Conservation (phyloP, 2,329 filamentous ascomycete species). For the Elsinoe ampelina region DNA sequence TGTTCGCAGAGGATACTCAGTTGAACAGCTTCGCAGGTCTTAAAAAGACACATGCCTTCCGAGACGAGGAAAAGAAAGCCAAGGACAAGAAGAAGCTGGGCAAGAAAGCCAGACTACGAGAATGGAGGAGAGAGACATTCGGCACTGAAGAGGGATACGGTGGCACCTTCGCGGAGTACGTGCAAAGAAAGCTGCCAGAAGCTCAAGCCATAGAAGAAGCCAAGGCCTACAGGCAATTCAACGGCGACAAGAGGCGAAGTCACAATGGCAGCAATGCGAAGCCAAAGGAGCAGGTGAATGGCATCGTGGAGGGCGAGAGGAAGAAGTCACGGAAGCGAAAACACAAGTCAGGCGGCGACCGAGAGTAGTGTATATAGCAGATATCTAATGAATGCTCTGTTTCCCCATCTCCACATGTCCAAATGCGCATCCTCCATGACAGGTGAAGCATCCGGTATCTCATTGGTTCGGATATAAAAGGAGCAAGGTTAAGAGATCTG, state of each 20-base stretch:
- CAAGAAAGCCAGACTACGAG: slow-evolving; percentile 81
- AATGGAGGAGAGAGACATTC: slow-evolving; percentile 71
- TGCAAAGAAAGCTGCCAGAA: slow-evolving; percentile 20
- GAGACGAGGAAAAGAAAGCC: slow-evolving; percentile 79
- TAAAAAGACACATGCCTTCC: slow-evolving; percentile 88
- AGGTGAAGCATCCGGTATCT: background rate
- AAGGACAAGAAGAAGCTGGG: slow-evolving; percentile 80
- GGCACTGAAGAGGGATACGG: slow-evolving; percentile 47
- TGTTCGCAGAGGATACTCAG: slow-evolving; percentile 75
- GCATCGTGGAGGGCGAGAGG: slow-evolving; percentile 2
- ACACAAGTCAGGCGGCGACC: background rate
- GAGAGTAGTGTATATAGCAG: background rate
- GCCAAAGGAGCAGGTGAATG: background rate
- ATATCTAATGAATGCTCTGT: background rate
- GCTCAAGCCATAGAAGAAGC: slow-evolving; percentile 20
- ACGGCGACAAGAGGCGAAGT: background rate
- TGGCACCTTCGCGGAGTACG: slow-evolving; percentile 32
- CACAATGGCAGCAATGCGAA: background rate
- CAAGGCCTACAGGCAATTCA: background rate
- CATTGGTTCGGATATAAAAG: background rate
- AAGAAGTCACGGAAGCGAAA: slow-evolving; percentile 8
- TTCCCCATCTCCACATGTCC: background rate
- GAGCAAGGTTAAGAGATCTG: background rate
- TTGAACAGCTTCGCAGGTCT: slow-evolving; percentile 87
- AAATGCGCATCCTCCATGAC: background rate